These are phyloP conservation scores for Aspergillus conjunctus DNA, from an alignment of 495 filamentous ascomycete genomes.

Conservation along the genomic window DNA sequence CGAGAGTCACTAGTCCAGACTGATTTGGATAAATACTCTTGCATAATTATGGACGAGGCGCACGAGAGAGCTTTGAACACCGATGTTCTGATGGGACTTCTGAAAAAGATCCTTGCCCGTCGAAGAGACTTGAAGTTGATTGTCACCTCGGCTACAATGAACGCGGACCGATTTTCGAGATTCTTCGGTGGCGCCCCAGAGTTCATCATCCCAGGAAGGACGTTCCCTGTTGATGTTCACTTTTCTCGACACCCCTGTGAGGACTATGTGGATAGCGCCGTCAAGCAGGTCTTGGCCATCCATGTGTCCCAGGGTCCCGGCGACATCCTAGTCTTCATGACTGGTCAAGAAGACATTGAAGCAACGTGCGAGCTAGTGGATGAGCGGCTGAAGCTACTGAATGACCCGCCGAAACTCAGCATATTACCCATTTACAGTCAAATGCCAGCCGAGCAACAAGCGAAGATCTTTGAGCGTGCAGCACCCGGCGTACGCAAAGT, in stretches of 20 bases:
- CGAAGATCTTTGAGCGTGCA: constrained; percentile 95
- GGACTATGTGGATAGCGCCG: constrained; percentile 96
- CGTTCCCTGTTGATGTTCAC: constrained; percentile 96
- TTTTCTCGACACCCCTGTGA: constrained; percentile 94
- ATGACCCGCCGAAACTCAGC: constrained; percentile 91
- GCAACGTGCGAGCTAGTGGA: constrained; percentile 90
- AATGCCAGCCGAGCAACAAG: constrained; percentile 97
- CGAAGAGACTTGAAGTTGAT: constrained; percentile 93
- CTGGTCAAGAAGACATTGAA: constrained; percentile 98
- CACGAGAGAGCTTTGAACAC: constrained; percentile 97
- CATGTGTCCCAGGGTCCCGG: constrained; percentile 90
- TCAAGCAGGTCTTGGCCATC: constrained; percentile 96
- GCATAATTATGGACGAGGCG: constrained; percentile 99
- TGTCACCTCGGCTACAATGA: constrained; percentile 99
- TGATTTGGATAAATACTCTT: constrained; percentile 95
- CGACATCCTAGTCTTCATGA: constrained; percentile 99
- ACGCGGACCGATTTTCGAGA: constrained; percentile 90
- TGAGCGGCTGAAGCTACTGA: constrained; percentile 86
- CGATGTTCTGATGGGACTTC: constrained; percentile 94
- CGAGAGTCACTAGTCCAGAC: constrained; percentile 89
- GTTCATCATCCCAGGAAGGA: constrained; percentile 94
- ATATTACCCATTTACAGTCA: constrained; percentile 99
- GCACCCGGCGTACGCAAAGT: constrained; percentile 91
- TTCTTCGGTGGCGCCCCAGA: constrained; percentile 99
- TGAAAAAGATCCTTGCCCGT: constrained; percentile 93